Base-by-base conservation (phyloP, 352 stramenopile species). In the Globisporangium recalcitrans region DNA sequence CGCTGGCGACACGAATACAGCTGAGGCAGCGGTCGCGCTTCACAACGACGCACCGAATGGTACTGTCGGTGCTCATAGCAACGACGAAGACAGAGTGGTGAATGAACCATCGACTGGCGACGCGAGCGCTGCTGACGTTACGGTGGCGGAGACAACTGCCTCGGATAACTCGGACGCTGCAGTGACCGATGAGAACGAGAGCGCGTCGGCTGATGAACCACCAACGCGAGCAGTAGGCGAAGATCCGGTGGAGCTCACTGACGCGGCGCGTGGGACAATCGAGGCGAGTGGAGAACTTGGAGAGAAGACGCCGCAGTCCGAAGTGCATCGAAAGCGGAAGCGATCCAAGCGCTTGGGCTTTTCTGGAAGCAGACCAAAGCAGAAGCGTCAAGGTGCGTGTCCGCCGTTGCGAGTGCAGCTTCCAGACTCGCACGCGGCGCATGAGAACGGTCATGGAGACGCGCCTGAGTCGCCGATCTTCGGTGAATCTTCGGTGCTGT, bases 281-380 rank as follows among this genome's bases (percentile, higher is more conserved):
- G 44, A 40, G 9, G 42, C 4, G 4, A 29, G 32, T 7, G 53
- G 22, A 4, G 46, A 27, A 3, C 10, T 19, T 13, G 46, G 58
- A 52, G 61, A 31, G 53, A 46, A 52, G n/a, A 32, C 38, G 14
- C 36, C 49, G 0, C 48, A 57, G 26, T 24, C n/a, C 11, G 52
- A 56, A 2, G 44, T 38, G 11, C 65, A 54, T 16, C 66, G 66
- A 29, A 79, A 71, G 53, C 70, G 78, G 44, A 85, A 80, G 32
- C 78, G 78, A 14, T 73, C 62, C 40, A 87, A 80, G 55, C 78
- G 71, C 58, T 52, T 74, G 24, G 73, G 51, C 34, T 84, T 69
- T 60, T 74, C 70, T 13, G 60, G 36, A 27, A 72, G 46, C 13
- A 42, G 27, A 14, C 70, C 55, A 7, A 72, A 71, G 24, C 51